Evolutionary conservation across 164 flowering plant genomes (phyloP), one percentile per base, ranked within the genome.

Genomic region (Hamamelis virginiana): DNA sequence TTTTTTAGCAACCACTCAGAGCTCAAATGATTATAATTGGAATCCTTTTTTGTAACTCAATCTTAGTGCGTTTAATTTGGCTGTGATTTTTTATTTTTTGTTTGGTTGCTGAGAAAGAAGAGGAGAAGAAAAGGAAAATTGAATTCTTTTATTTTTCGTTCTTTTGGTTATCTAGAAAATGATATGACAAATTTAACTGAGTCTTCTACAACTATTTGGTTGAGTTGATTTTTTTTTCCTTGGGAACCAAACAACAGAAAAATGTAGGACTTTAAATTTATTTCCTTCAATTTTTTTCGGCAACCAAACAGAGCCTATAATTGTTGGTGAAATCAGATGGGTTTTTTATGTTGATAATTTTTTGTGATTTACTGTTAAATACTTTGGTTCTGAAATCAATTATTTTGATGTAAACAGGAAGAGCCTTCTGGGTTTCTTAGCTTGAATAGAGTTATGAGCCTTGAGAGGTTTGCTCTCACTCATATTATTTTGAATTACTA

Each of bases 351-450:
- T 18, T 50, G 3, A 15, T 38, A 43, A 43, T 1, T 0, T 18
- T 19, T 38, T 67, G 26, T 27, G 13, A 23, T 33, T 58, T 9
- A 38, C 13, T 27, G 26, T 44, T 12, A 51, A 55, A 43, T 25
- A 41, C 41, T 4, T 16, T 33, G 2, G 2, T 33, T 33, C 41
- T 33, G 41, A 33, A 33, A 33, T 33, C 41, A 33, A 33, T 33
- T 2, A 33, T 33, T 33, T 33, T 67, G 47, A 19, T 65, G 38
- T 64, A 51, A 59, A 68, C 82, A 87, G 97, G 93, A 89, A 70
- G 83, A 84, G 69, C 55, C 91, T 45, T 84, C 96, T 74, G 97
- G 97, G 44, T 95, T 95, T 78, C 85, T 95, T 25, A 95, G 93
- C 81, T 68, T 92, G 56, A 86, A 80, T 62, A 82, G 99, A 87